These are phyloP conservation scores for Moesziomyces parantarcticus DNA, from an alignment of 1,284 basidiomycete genomes.

Conservation along the genomic window DNA sequence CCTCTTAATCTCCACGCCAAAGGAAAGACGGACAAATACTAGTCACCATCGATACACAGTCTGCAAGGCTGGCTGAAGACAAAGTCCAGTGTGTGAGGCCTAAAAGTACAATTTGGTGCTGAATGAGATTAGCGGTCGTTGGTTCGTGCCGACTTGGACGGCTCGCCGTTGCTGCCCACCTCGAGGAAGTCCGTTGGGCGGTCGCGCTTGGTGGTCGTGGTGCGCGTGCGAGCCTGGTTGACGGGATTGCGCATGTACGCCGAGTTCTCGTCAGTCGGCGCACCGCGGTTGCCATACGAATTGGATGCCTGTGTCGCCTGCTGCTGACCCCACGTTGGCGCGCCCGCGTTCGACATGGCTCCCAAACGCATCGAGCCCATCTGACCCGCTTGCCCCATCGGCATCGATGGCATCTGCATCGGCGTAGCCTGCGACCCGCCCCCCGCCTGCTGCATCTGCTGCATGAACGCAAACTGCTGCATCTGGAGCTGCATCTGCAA, in stretches of 20 bases:
- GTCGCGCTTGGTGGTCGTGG: constrained; percentile 40
- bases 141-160: constrained; percentile 37
- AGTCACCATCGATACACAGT: no score
- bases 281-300: constrained; percentile 30
- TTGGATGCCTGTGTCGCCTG: constrained; percentile 30
- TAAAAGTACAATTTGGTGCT: background rate
- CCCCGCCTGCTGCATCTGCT: constrained; percentile 46
- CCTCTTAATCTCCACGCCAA: background rate
- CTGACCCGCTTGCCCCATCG: constrained; percentile 18
- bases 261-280: constrained; percentile 42
- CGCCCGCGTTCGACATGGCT: constrained; percentile 8
- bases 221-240: constrained; percentile 26
- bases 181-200: constrained; percentile 56
- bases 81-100: background rate
- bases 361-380: constrained; percentile 43
- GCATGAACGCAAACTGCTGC: constrained; percentile 62
- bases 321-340: constrained; percentile 33
- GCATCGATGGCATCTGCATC: background rate
- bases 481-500: constrained; percentile 66
- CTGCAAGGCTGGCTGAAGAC: no score
- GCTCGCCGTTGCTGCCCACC: constrained; percentile 29
- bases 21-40: no score
- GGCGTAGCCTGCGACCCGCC: constrained; percentile 1
- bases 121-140: constrained; percentile 1
- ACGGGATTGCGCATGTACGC: constrained; percentile 50